A percentile compares a stretch with the other conserved stretches of the same genome.
Conservation (phyloP, 2,329 filamentous ascomycete species). For the Lasiodiplodia gonubiensis region DNA sequence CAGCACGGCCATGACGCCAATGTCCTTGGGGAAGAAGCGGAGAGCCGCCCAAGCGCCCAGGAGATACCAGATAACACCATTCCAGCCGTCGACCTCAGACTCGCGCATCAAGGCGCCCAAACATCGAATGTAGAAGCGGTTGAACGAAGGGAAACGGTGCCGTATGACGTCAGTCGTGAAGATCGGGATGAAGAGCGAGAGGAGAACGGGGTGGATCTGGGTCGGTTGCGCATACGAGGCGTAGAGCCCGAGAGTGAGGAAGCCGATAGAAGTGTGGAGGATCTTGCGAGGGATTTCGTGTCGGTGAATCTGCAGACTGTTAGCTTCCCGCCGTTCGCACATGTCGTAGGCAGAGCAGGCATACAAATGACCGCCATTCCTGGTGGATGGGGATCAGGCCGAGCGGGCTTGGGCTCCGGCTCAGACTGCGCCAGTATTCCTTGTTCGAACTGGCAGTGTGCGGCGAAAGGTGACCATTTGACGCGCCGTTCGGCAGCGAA, state of each 20-base stretch:
- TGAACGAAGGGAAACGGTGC: slow-evolving; percentile 80
- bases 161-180: slow-evolving; percentile 80
- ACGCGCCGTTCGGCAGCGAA: slow-evolving; percentile 48
- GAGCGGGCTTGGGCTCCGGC: slow-evolving; percentile 87
- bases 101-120: slow-evolving; percentile 96
- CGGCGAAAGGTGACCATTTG: slow-evolving; percentile 75
- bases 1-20: slow-evolving; percentile 86
- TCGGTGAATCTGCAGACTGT: slow-evolving; percentile 67
- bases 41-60: slow-evolving; percentile 88
- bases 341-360: slow-evolving; percentile 31
- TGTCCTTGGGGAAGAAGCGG: slow-evolving; percentile 88
- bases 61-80: slow-evolving; percentile 96
- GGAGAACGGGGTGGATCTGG: slow-evolving; percentile 82
- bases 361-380: slow-evolving; percentile 85
- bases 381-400: slow-evolving; percentile 94
- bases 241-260: slow-evolving; percentile 88
- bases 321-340: slow-evolving; percentile 28
- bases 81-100: slow-evolving; percentile 91
- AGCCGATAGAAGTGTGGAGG: slow-evolving; percentile 95
- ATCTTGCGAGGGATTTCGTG: slow-evolving; percentile 91
- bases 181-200: slow-evolving; percentile 82
- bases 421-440: slow-evolving; percentile 85
- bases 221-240: slow-evolving; percentile 75
- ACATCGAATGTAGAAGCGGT: slow-evolving; percentile 81
- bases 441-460: slow-evolving; percentile 60